Conservation (phyloP, 1,284 basidiomycete species). For the Cutaneotrichosporon cyanovorans region DNA sequence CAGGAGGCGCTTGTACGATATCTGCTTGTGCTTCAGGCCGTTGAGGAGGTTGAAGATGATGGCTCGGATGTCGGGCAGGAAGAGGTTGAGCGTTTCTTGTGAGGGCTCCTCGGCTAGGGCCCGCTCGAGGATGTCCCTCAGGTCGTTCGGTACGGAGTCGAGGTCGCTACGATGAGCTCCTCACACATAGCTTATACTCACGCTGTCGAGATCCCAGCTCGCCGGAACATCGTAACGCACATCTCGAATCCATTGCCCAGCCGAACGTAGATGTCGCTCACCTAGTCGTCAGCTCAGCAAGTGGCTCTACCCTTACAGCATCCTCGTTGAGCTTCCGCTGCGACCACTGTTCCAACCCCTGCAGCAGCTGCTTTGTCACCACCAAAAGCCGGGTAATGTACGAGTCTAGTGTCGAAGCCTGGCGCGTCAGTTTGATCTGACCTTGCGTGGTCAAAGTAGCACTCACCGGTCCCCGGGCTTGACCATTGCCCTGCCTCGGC, state of each 20-base stretch:
- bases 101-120: slow-evolving; percentile 86
- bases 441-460: neutral
- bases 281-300: slow-evolving; percentile 47
- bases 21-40: slow-evolving; percentile 85
- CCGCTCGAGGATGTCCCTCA: slow-evolving; percentile 79
- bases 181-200: slow-evolving; percentile 47
- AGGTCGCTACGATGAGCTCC: slow-evolving; percentile 60
- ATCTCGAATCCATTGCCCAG: slow-evolving; percentile 96
- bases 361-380: slow-evolving; percentile 88
- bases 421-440: neutral
- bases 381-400: slow-evolving; percentile 89
- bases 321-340: slow-evolving; percentile 64
- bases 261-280: slow-evolving; percentile 94
- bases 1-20: slow-evolving; percentile 52
- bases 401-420: slow-evolving; percentile 54
- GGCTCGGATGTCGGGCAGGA: slow-evolving; percentile 80
- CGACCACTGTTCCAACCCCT: slow-evolving; percentile 85
- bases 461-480: neutral
- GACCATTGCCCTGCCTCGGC: neutral
- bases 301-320: slow-evolving; percentile 30
- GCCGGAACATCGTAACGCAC: slow-evolving; percentile 78
- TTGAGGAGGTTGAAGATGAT: slow-evolving; percentile 90
- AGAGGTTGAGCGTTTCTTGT: slow-evolving; percentile 73
- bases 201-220: slow-evolving; percentile 85
- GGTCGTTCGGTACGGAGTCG: slow-evolving; percentile 76